These are phyloP conservation scores for Podila clonocystis DNA, from an alignment of 192 early-diverging fungal genomes.

Conservation along the genomic window DNA sequence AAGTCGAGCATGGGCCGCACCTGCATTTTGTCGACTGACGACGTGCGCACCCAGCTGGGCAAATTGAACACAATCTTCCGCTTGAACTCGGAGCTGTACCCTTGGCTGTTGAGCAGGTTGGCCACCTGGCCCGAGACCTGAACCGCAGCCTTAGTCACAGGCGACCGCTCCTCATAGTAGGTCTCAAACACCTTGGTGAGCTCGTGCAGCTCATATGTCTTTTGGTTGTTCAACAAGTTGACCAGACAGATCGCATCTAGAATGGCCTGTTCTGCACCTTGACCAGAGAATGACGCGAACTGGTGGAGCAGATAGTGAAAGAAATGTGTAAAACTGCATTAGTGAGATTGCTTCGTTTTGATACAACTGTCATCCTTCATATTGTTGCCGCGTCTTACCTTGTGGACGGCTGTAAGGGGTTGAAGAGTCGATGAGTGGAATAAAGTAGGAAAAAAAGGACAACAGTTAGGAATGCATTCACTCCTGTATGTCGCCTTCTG, in stretches of 20 bases:
- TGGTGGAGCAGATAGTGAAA: background rate
- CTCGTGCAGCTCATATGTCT: background rate
- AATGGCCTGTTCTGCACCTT: constrained; percentile 14
- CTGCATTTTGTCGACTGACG: constrained; percentile 16
- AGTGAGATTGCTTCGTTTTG: too few relatives aligned
- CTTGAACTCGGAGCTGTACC: constrained; percentile 7
- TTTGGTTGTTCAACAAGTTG: background rate
- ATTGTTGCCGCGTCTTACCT: background rate
- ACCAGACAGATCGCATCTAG: constrained; percentile 10
- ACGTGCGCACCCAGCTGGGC: constrained; percentile 3
- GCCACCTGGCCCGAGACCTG: constrained; percentile 7
- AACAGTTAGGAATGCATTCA: too few relatives aligned
- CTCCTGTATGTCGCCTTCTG: background rate
- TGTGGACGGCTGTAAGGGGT: constrained; percentile 7
- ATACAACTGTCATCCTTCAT: background rate
- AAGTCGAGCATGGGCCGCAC: constrained; percentile 12
- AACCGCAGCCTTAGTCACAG: constrained; percentile 3
- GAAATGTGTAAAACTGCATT: too few relatives aligned
- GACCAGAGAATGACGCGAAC: constrained; percentile 19
- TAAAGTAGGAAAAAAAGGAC: too few relatives aligned
- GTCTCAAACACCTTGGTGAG: constrained; percentile 1
- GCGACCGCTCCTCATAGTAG: constrained; percentile 6
- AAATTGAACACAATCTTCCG: constrained; percentile 14
- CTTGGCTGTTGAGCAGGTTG: constrained; percentile 12
- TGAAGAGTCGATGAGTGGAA: too few relatives aligned